Evolutionary conservation across 2,329 filamentous ascomycete species (phyloP).

Genomic region (Alternaria tenuissima): DNA sequence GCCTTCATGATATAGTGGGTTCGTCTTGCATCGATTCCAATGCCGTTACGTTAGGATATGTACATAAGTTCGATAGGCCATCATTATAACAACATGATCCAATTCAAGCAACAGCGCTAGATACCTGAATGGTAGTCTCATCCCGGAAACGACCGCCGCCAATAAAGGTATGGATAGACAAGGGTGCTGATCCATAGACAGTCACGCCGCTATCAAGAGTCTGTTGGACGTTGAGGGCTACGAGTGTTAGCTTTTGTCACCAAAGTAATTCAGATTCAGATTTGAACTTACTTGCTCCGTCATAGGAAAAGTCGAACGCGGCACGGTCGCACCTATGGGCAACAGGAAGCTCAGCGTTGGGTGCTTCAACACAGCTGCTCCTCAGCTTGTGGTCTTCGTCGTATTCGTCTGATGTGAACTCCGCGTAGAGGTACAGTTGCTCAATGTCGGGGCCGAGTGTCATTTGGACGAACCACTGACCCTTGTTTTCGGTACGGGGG

Average conservation of each 20-base stretch:
- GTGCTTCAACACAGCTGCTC: not conserved
- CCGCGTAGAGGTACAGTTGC: no score
- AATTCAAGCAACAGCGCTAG: not conserved
- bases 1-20: not conserved
- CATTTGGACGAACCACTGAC: not conserved
- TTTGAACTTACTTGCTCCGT: not conserved
- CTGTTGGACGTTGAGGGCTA: not conserved
- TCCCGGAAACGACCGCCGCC: not conserved
- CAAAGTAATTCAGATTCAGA: not conserved
- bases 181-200: not conserved
- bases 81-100: not conserved
- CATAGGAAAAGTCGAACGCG: not conserved
- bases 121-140: not conserved
- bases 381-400: not conserved
- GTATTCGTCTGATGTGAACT: not conserved
- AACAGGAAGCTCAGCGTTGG: not conserved
- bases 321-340: not conserved
- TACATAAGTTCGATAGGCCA: not conserved
- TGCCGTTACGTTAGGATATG: not conserved
- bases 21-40: not conserved
- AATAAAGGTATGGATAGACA: not conserved
- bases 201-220: not conserved
- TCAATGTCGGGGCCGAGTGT: not conserved
- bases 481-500: not conserved
- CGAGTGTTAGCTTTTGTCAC: not conserved